Conservation (phyloP, 2,329 filamentous ascomycete genomes). For the Neoarthrinium moseri region DNA sequence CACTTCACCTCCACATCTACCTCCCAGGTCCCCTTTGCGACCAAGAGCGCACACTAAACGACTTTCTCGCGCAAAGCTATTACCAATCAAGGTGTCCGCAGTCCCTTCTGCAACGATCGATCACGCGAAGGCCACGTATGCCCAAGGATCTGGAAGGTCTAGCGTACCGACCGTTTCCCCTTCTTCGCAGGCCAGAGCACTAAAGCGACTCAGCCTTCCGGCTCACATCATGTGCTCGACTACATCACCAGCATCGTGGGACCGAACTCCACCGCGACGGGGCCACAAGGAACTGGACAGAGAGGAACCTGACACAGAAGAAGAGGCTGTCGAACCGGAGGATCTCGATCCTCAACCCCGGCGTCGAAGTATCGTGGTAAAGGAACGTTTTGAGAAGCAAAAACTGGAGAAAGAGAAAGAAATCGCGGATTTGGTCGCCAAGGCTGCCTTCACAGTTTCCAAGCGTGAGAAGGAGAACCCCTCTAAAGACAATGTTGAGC, state of each 20-base stretch:
- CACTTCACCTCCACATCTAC: constrained; percentile 6
- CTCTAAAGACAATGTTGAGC: background rate
- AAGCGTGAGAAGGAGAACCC: background rate
- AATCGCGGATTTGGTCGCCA: constrained; percentile 16
- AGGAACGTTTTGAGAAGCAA: constrained; percentile 15
- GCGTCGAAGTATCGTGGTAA: constrained; percentile 10
- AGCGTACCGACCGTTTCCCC: constrained; percentile 10
- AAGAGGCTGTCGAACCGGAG: background rate
- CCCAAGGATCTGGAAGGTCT: constrained; percentile 5
- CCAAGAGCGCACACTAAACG: constrained; percentile 18
- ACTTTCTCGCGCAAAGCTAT: constrained; percentile 17
- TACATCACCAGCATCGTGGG: constrained; percentile 4
- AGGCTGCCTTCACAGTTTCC: constrained; percentile 1
- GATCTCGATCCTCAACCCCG: background rate
- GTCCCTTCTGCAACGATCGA: constrained; percentile 19
- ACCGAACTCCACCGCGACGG: background rate
- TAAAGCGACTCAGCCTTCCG: constrained; percentile 13
- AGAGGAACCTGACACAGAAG: background rate
- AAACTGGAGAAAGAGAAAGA: constrained; percentile 17
- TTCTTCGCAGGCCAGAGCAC: constrained; percentile 1
- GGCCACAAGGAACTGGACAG: background rate
- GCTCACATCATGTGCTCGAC: background rate
- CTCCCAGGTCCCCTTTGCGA: constrained; percentile 11
- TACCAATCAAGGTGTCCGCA: constrained; percentile 20
- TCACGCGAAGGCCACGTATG: constrained; percentile 9